These are phyloP conservation scores for Pythium aquatile DNA, from an alignment of 352 stramenopile genomes.

Conservation along the genomic window DNA sequence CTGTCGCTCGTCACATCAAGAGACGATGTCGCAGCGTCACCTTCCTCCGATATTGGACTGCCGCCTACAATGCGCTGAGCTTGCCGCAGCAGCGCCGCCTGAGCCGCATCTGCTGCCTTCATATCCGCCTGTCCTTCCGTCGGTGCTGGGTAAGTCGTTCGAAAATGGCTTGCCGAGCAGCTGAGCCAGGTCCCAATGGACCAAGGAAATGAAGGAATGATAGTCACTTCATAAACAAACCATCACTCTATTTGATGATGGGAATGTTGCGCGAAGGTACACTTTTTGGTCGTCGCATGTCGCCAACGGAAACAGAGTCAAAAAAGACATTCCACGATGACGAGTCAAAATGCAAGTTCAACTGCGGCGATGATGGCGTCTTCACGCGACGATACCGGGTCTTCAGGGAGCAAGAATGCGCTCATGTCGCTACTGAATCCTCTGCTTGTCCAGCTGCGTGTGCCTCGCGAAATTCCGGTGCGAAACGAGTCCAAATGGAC, in stretches of 20 bases:
- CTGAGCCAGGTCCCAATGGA: background rate
- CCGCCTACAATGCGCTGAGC: background rate
- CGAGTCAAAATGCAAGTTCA: background rate
- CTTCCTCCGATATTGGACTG: background rate
- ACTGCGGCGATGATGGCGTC: background rate
- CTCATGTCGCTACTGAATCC: constrained; percentile 3
- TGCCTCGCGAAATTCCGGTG: background rate
- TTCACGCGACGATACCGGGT: background rate
- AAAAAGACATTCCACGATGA: background rate
- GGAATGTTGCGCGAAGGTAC: background rate
- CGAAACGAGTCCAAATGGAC: background rate
- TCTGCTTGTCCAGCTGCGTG: constrained; percentile 1
- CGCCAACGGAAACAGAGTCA: background rate
- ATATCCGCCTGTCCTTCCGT: no score
- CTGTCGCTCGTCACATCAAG: constrained; percentile 12
- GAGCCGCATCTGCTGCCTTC: background rate
- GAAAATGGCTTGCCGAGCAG: no score
- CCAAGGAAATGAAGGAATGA: background rate
- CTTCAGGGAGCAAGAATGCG: background rate
- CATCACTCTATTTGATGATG: background rate
- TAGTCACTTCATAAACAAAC: background rate
- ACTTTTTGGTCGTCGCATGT: background rate
- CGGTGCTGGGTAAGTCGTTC: no score
- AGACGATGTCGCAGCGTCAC: background rate
- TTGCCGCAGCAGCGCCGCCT: background rate